Evolutionary conservation across 2,329 filamentous ascomycete genomes (phyloP).

Genomic region (Stemphylium beticola): DNA sequence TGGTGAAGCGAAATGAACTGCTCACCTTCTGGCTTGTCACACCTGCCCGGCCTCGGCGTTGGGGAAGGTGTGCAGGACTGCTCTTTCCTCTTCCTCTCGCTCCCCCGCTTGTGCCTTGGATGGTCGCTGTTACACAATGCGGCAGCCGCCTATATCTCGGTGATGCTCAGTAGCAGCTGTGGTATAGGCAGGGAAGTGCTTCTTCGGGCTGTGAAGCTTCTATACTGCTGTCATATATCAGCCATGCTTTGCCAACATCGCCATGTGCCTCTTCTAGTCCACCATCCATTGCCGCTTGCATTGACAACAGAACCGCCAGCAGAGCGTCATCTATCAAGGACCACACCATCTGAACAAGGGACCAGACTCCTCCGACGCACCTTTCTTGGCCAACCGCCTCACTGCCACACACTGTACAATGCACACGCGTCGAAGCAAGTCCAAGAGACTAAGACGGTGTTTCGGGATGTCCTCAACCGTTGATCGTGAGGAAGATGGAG

Average conservation of each 20-base stretch:
- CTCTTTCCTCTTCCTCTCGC: neutral
- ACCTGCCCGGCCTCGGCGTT: slow-evolving; percentile 13
- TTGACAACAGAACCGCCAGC: slow-evolving; percentile 4
- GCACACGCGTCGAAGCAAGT: slow-evolving; percentile 11
- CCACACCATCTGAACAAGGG: slow-evolving; percentile 2
- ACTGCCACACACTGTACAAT: slow-evolving; percentile 13
- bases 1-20: slow-evolving; percentile 40
- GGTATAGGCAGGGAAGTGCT: slow-evolving; percentile 12
- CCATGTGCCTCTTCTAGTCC: neutral
- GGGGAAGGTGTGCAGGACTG: slow-evolving; percentile 11
- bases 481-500: slow-evolving; percentile 16
- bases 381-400: slow-evolving; percentile 19
- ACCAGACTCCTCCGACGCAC: slow-evolving; percentile 32
- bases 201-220: slow-evolving; percentile 17
- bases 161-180: slow-evolving; percentile 4
- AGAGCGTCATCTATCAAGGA: slow-evolving; percentile 1
- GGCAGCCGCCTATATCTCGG: slow-evolving; percentile 1
- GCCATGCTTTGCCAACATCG: slow-evolving; percentile 35
- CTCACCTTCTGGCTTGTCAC: slow-evolving; percentile 40
- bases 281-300: slow-evolving; percentile 8
- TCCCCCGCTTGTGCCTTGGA: neutral
- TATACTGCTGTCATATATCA: slow-evolving; percentile 39
- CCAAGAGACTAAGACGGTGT: slow-evolving; percentile 1
- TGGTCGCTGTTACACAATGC: slow-evolving; percentile 11
- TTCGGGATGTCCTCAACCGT: slow-evolving; percentile 27